A percentile compares a stretch with the other conserved stretches of the same genome.
phyloP scores from a whole-genome alignment of 140 eudicot species.

The Oenanthe javanica region DNA sequence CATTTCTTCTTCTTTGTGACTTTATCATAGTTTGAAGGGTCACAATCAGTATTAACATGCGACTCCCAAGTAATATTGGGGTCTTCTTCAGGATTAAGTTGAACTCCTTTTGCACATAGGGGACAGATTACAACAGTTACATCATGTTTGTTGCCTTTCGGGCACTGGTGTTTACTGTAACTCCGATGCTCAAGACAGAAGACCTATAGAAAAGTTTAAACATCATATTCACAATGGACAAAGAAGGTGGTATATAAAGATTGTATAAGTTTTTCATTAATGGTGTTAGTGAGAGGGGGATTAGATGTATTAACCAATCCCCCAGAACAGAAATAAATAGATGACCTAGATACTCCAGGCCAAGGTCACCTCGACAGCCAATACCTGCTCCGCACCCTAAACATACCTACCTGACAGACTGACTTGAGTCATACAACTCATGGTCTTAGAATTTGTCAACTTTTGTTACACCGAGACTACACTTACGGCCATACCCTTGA shows the following conservation, averaged over 20 bases:
- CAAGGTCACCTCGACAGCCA: neutral
- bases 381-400: neutral
- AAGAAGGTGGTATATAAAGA: neutral
- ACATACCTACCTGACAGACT: neutral
- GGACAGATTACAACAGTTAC: slow-evolving; percentile 92
- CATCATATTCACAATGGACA: neutral
- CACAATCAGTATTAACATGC: slow-evolving; percentile 84
- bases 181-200: slow-evolving; percentile 90
- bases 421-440: slow-evolving; percentile 1
- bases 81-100: slow-evolving; percentile 70
- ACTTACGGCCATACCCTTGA: neutral
- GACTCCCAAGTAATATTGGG: slow-evolving; percentile 97
- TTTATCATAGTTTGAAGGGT: slow-evolving; percentile 88
- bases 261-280: neutral
- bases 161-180: slow-evolving; percentile 68
- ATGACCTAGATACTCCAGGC: neutral
- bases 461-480: neutral
- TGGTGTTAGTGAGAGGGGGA: neutral
- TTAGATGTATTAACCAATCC: neutral
- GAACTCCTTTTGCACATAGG: slow-evolving; percentile 95
- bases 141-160: slow-evolving; percentile 71
- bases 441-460: neutral
- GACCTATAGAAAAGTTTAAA: slow-evolving; percentile 43
- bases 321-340: neutral
- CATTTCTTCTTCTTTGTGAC: slow-evolving; percentile 84